Evolutionary conservation across 257 asterid species (phyloP), one percentile per base, ranked within the genome.

Genomic region (Rubia yunnanensis): DNA sequence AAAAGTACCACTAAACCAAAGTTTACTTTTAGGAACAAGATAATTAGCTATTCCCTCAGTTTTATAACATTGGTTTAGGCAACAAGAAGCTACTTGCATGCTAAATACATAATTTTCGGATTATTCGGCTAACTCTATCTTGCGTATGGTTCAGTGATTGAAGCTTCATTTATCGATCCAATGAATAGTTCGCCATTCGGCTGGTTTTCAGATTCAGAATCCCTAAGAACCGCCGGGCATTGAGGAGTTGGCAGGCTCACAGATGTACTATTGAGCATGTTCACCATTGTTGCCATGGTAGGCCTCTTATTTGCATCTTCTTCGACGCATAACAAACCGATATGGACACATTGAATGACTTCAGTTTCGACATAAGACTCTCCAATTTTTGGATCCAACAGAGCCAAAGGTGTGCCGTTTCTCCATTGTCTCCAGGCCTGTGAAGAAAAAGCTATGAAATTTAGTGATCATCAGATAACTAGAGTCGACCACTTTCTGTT

Each of bases 371-470:
- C 35, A 53, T n/a, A 60, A 2, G 70, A 50, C 13, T 65, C 72
- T 22, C 49, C 52, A 0, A 73, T 52, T 15, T 15, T 38, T 27
- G 84, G 77, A 68, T 76, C 81, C 2, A 80, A 28, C 23, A 80
- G 10, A 10, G 67, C 64, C 27, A 70, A 57, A 41, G 74, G 70
- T 8, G 70, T 73, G 10, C 64, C 75, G 2, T 76, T 67, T 17
- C 67, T 63, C 84, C 81, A 80, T 46, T 67, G 65, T 34, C 49
- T 70, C 83, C 81, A 79, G 14, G 71, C 78, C 81, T 72, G 32
- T 17, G 30, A 49, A 0, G 6, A 46, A 18, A 48, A 48, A 17
- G 54, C 7, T 15, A 15, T 46, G 14, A 18, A 14, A 46, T 46
- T 18, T 46, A 18, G 1, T 46, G 5, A 35, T 4, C 39, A 35